Base-by-base conservation (phyloP, 2,329 filamentous ascomycete genomes). In the Chaetothyriales sp. region DNA sequence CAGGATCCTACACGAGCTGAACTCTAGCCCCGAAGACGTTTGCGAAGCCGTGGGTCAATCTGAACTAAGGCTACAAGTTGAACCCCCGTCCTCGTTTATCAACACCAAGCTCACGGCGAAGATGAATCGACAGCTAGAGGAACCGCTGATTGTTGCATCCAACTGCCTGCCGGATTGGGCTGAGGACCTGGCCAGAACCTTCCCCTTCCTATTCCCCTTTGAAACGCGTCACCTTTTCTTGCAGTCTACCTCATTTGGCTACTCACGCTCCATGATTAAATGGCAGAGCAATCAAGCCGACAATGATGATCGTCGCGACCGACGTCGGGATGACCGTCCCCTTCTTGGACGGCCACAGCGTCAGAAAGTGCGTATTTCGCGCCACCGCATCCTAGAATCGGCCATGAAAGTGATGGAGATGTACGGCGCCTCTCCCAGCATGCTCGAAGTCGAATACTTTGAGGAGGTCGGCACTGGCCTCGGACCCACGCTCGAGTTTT, bases 51-150 rank as follows among this genome's bases (percentile, higher is more conserved):
- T 53, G 43, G 55, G 53, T 19, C 49, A 50, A 18, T 22, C 51
- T n/a, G 84, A 84, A 60, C 84, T 84, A 61, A 80, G 81, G 49
- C 70, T 77, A 2, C 68, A 84, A 52, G 81, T 79, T 55, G 90
- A 96, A 66, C 86, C 90, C 0, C 68, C 93, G 46, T 83, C 89
- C 2, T 89, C 96, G 59, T 98, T 98, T 61, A 92, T 98, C 68
- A 98, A 98, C 64, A 95, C 92, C 0, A 98, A 98, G 66, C 77
- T 98, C 39, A 98, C 92, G 0, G 93, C 92, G 1, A 98, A 98
- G 70, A 77, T 98, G 51, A 98, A 98, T 63, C 83, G 92, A 25
- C 93, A 98, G 65, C 73, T 98, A 10, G 92, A 98, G 64, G 93
- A 98, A 68, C 92, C 92, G 8, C 71, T 98, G 56, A 93, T 98